These are phyloP conservation scores for Phytophthora megakarya DNA, from an alignment of 352 stramenopile genomes.

Conservation along the genomic window DNA sequence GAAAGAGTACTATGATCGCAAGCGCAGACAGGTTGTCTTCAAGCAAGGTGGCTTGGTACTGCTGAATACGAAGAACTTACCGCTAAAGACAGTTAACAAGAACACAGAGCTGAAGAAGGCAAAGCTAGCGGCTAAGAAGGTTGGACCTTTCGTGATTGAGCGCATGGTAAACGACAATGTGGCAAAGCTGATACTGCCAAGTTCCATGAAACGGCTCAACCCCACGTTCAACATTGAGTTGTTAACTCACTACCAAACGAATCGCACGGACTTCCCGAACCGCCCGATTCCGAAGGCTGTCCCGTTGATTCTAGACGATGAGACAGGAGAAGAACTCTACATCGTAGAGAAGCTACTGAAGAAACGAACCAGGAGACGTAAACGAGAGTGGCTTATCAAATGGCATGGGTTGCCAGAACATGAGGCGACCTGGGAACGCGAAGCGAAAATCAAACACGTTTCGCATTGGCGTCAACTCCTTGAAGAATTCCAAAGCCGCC, in stretches of 20 bases:
- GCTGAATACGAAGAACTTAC: slow-evolving; percentile 4
- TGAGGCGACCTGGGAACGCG: too few relatives aligned
- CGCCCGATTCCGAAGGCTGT: too few relatives aligned
- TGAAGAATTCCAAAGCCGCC: slow-evolving; percentile 1
- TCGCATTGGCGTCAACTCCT: slow-evolving; percentile 17
- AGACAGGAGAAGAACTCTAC: background rate
- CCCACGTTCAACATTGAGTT: slow-evolving; percentile 20
- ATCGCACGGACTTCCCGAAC: too few relatives aligned
- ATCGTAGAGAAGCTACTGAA: slow-evolving; percentile 11
- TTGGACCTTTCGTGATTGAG: slow-evolving; percentile 12
- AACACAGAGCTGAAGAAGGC: too few relatives aligned
- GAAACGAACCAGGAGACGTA: slow-evolving; percentile 1
- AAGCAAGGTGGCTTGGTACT: slow-evolving; percentile 12
- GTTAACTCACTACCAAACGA: too few relatives aligned
- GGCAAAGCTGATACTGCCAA: slow-evolving; percentile 7
- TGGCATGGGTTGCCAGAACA: too few relatives aligned
- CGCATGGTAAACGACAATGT: slow-evolving; percentile 14
- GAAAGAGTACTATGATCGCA: slow-evolving; percentile 25
- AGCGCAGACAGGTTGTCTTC: slow-evolving; percentile 13
- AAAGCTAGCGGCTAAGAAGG: slow-evolving; percentile 2
- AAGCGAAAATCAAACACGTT: background rate
- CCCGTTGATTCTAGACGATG: slow-evolving; percentile 11
- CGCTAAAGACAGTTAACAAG: too few relatives aligned
- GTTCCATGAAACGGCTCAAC: slow-evolving; percentile 1
- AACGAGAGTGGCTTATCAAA: background rate